phyloP scores from a whole-genome alignment of 192 early-diverging fungal genomes.

The Thoreauomyces humboldtii region DNA sequence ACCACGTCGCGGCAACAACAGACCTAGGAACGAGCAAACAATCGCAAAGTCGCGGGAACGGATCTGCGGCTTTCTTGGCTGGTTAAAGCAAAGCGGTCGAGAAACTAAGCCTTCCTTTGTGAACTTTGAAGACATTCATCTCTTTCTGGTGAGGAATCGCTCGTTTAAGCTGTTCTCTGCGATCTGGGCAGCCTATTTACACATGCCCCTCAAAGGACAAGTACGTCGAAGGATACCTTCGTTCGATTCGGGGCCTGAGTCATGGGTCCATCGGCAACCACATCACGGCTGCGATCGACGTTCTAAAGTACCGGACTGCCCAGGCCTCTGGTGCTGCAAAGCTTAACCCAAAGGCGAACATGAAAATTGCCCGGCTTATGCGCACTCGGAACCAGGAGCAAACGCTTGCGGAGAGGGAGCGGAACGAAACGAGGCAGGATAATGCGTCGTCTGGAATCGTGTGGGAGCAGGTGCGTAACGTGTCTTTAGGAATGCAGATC shows the following conservation, averaged over 20 bases:
- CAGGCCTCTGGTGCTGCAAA: not conserved
- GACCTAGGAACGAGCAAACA: conserved; percentile 13
- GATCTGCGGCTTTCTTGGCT: conserved; percentile 15
- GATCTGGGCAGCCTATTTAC: too few species aligned
- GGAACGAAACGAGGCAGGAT: conserved; percentile 1
- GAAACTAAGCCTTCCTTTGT: not conserved
- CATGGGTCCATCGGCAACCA: conserved; percentile 3
- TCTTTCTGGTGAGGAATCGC: conserved; percentile 9
- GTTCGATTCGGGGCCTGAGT: not conserved
- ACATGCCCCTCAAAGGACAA: too few species aligned
- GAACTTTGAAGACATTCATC: conserved; percentile 10
- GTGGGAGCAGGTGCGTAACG: conserved; percentile 11
- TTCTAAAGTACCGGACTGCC: conserved; percentile 8
- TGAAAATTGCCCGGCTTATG: conserved; percentile 10
- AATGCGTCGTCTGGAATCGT: not conserved
- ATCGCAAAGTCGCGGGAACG: conserved; percentile 14
- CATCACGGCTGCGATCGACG: conserved; percentile 12
- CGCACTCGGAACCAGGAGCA: conserved; percentile 5
- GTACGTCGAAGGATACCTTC: conserved; percentile 15
- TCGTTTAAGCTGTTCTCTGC: too few species aligned
- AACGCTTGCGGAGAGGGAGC: conserved; percentile 9
- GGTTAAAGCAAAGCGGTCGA: conserved; percentile 12
- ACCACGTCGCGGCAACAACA: conserved; percentile 3
- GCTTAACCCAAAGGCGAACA: conserved; percentile 7
- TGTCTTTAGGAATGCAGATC: not conserved